Evolutionary conservation across 768 basidiomycete genomes (phyloP).

Genomic region (Trichaptum fuscoviolaceum): DNA sequence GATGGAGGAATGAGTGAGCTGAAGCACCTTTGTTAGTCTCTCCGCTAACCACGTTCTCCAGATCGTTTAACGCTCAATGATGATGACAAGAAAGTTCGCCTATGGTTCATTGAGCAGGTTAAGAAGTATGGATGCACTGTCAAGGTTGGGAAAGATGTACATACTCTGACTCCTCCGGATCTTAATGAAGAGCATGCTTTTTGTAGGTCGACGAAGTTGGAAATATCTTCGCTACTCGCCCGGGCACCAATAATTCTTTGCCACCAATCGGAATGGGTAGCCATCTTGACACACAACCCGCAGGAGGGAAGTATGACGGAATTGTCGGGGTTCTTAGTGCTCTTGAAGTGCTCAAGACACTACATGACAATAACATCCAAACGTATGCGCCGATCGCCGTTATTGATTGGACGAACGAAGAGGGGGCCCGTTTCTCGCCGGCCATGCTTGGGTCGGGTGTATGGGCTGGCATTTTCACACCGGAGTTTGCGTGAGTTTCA

Average conservation of each 20-base stretch:
- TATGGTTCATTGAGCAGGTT: constrained; percentile 16
- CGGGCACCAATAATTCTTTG: constrained; percentile 10
- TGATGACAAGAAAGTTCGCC: constrained; percentile 13
- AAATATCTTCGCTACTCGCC: constrained; percentile 16
- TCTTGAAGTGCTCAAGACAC: constrained; percentile 14
- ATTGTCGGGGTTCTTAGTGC: constrained; percentile 16
- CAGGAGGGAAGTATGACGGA: constrained; percentile 19
- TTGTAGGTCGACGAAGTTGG: constrained; percentile 10
- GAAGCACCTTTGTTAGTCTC: not conserved
- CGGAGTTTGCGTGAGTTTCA: constrained; percentile 6
- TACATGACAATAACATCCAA: constrained; percentile 14
- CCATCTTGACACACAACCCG: constrained; percentile 18
- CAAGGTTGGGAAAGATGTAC: constrained; percentile 7
- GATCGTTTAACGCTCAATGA: constrained; percentile 15
- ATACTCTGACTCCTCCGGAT: too few relatives aligned
- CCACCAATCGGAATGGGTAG: constrained; percentile 17
- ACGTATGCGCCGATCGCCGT: constrained; percentile 16
- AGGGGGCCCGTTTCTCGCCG: constrained; percentile 17
- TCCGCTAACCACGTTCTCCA: constrained; percentile 2
- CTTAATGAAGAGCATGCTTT: not conserved
- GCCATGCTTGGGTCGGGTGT: constrained; percentile 12
- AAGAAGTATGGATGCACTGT: constrained; percentile 13
- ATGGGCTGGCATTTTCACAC: constrained; percentile 13
- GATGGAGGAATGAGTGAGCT: not conserved
- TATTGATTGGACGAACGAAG: constrained; percentile 18